Percentiles rank a stretch among this genome's conserved stretches.
Conservation (phyloP, 1,284 basidiomycete genomes). For the Marasmius tenuissimus region DNA sequence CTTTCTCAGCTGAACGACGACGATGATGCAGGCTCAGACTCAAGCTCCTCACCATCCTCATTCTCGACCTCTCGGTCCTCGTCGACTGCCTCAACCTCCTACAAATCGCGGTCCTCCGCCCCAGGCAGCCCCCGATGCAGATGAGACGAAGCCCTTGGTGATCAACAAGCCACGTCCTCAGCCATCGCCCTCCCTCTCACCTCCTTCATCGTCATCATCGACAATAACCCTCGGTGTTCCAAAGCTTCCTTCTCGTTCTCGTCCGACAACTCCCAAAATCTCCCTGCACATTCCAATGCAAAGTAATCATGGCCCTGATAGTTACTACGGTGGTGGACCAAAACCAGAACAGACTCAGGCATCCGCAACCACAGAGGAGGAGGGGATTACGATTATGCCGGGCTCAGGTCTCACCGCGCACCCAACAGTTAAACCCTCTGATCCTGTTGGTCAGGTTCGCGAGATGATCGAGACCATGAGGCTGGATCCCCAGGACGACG, state of each 20-base stretch:
- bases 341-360: neutral
- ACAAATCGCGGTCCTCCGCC: slow-evolving; percentile 29
- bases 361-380: slow-evolving; percentile 18
- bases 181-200: slow-evolving; percentile 19
- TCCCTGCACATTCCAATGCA: slow-evolving; percentile 25
- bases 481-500: slow-evolving; percentile 22
- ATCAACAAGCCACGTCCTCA: slow-evolving; percentile 31
- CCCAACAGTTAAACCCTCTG: slow-evolving; percentile 18
- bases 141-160: slow-evolving; percentile 25
- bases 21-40: slow-evolving; percentile 26
- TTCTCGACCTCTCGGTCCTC: slow-evolving; percentile 58
- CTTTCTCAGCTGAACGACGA: slow-evolving; percentile 6
- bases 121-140: slow-evolving; percentile 17
- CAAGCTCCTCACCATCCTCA: slow-evolving; percentile 7
- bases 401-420: neutral
- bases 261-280: slow-evolving; percentile 28
- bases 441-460: slow-evolving; percentile 39
- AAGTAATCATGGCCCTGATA: slow-evolving; percentile 3
- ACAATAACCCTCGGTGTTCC: slow-evolving; percentile 30
- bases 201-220: slow-evolving; percentile 27
- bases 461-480: slow-evolving; percentile 20
- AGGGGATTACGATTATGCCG: neutral
- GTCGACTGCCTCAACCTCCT: slow-evolving; percentile 51
- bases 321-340: slow-evolving; percentile 15
- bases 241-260: slow-evolving; percentile 26